A percentile compares a stretch with the other conserved stretches of the same genome.
phyloP scores from a whole-genome alignment of 2,329 filamentous ascomycete species.

The Niveomyces coronatus region DNA sequence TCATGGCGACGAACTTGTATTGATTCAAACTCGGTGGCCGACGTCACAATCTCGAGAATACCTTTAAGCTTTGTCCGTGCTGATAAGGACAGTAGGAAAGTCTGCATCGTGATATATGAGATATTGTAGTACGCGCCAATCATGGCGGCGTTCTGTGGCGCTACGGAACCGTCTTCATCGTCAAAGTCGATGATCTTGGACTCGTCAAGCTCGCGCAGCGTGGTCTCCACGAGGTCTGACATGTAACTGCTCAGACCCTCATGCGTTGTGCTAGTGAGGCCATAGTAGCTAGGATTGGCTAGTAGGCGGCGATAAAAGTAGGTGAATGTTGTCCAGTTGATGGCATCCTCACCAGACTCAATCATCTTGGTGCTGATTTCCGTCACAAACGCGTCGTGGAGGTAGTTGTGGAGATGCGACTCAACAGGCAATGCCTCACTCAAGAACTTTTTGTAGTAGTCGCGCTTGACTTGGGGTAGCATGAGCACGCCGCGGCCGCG shows the following conservation, averaged over 20 bases:
- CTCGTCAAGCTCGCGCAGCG: conserved; percentile 79
- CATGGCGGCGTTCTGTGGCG: conserved; percentile 91
- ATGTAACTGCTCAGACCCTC: conserved; percentile 90
- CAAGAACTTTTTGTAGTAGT: conserved; percentile 98
- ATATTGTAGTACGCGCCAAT: conserved; percentile 99
- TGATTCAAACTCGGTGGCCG: conserved; percentile 90
- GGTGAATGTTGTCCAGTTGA: conserved; percentile 97
- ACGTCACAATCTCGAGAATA: conserved; percentile 92
- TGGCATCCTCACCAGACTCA: conserved; percentile 87
- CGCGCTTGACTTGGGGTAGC: conserved; percentile 86
- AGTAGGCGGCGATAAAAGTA: conserved; percentile 95
- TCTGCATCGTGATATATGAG: conserved; percentile 98
- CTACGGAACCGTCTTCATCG: conserved; percentile 82
- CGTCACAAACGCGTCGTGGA: conserved; percentile 93
- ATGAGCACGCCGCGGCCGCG: conserved; percentile 87
- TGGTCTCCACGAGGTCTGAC: conserved; percentile 89
- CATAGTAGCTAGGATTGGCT: conserved; percentile 95
- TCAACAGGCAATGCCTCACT: conserved; percentile 94
- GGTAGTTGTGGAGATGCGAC: conserved; percentile 80
- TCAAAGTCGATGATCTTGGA: conserved; percentile 95
- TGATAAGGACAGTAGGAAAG: conserved; percentile 83
- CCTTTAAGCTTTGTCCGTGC: conserved; percentile 91
- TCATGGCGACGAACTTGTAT: conserved; percentile 94
- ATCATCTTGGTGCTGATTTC: conserved; percentile 97
- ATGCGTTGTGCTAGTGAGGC: conserved; percentile 75